A percentile compares a stretch with the other conserved stretches of the same genome.
Conservation (phyloP, 768 basidiomycete species). For the Lentinus tigrinus region DNA sequence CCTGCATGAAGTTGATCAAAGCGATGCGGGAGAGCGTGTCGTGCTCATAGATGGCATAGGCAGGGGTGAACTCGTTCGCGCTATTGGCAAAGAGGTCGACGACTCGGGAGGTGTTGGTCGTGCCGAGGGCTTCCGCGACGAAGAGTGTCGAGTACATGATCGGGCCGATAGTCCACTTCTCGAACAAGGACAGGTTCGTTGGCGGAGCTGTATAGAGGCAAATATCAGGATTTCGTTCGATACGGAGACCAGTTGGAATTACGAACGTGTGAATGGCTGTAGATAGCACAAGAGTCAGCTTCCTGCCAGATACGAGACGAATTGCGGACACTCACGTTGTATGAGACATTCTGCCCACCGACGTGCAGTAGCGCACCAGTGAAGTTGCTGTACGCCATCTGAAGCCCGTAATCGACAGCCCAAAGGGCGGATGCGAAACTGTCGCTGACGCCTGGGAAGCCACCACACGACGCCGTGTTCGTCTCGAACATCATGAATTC, state of each 20-base stretch:
- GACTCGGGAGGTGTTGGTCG: constrained; percentile 60
- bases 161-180: constrained; percentile 73
- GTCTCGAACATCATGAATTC: constrained; percentile 59
- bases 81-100: constrained; percentile 59
- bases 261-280: constrained; percentile 40
- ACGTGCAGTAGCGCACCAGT: constrained; percentile 46
- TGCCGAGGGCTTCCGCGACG: constrained; percentile 70
- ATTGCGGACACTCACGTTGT: constrained; percentile 48
- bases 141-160: constrained; percentile 73
- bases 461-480: constrained; percentile 52
- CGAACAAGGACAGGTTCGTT: constrained; percentile 53
- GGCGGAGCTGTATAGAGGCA: constrained; percentile 45
- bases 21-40: constrained; percentile 59
- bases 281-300: neutral
- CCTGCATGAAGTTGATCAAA: constrained; percentile 72
- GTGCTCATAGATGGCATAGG: constrained; percentile 73
- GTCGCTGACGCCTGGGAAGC: constrained; percentile 55
- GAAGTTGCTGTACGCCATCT: constrained; percentile 50
- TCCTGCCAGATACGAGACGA: neutral
- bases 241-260: neutral
- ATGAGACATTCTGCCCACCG: constrained; percentile 63
- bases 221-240: neutral
- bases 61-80: constrained; percentile 56
- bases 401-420: constrained; percentile 52
- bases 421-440: constrained; percentile 53